Evolutionary conservation across 805 yeast genomes (phyloP), one percentile per base, ranked within the genome.

Genomic region (Saturnispora quitensis): DNA sequence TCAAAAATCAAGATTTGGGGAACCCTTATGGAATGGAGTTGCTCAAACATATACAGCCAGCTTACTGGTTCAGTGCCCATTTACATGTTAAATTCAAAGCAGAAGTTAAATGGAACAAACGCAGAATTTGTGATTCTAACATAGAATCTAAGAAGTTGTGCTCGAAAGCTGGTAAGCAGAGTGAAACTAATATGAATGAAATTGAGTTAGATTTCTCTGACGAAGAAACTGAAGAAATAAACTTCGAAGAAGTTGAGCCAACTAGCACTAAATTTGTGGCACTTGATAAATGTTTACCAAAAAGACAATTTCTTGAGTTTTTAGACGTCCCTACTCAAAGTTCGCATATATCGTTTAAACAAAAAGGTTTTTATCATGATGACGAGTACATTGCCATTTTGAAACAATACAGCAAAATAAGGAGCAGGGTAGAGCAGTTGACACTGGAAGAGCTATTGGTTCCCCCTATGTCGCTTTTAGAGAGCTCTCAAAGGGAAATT

Each of bases 31-130:
- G 80, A 47, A 73, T 77, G 71, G 68, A 70, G 20, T 62, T 89
- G 15, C 66, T 93, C 57, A 59, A 71, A 24, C 59, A 62, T 15
- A 56, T 88, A 50, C 72, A 68, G 58, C 98, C 98, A 0, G 56
- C 65, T 17, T 72, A 77, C 64, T 93, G 98, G 99, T 78, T 87
- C 54, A 80, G 93, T 58, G 95, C 95, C 10, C 99, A 93, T 69
- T 66, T 93, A 52, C 99, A 93, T 65, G 89, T 84, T 2, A 70
- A 69, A 50, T 93, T 77, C 60, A 72, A 70, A 6, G 97, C 96
- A 0, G 34, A 43, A 13, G 27, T 49, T 8, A 40, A 43, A 17
- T 49, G 51, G 51, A 49, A 36, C 5, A 49, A 49, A 28, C 24
- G 51, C 12, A 48, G 5, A 42, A 34, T 15, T 40, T 35, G 17